These are phyloP conservation scores for Trichosporon asahii DNA, from an alignment of 1,284 basidiomycete species.

Conservation along the genomic window DNA sequence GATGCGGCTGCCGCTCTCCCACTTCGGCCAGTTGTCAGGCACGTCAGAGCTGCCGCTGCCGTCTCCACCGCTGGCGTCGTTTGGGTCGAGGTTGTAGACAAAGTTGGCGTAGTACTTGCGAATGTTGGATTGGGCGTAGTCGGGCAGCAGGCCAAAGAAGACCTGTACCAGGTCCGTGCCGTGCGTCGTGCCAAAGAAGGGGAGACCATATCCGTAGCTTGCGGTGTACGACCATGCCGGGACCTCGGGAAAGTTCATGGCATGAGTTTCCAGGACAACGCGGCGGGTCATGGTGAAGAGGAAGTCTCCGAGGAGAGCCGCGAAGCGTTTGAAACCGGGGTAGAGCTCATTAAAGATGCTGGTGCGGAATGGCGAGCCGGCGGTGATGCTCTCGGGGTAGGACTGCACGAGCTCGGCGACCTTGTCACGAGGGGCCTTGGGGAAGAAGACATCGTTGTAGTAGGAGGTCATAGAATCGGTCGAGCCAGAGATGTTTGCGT, in stretches of 20 bases:
- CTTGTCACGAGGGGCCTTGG: conserved; percentile 18
- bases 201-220: conserved; percentile 18
- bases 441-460: conserved; percentile 7
- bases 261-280: conserved; percentile 9
- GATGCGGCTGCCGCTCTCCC: not conserved
- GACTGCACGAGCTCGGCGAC: conserved; percentile 18
- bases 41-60: not conserved
- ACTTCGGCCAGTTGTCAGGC: conserved; percentile 13
- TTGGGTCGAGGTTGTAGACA: conserved; percentile 26
- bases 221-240: conserved; percentile 24
- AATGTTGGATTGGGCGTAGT: conserved; percentile 18
- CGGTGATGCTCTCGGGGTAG: conserved; percentile 18
- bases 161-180: conserved; percentile 22
- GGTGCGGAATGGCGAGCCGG: conserved; percentile 27
- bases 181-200: conserved; percentile 22
- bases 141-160: conserved; percentile 21
- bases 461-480: conserved; percentile 21
- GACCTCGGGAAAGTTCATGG: conserved; percentile 10
- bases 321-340: conserved; percentile 22
- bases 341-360: conserved; percentile 23
- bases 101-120: conserved; percentile 27
- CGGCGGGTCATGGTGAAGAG: conserved; percentile 23
- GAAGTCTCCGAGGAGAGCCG: conserved; percentile 11
- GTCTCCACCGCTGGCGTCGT: conserved; percentile 19
- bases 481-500: conserved; percentile 29